phyloP scores from a whole-genome alignment of 164 flowering plant species.

The Cinnamomum micranthum region DNA sequence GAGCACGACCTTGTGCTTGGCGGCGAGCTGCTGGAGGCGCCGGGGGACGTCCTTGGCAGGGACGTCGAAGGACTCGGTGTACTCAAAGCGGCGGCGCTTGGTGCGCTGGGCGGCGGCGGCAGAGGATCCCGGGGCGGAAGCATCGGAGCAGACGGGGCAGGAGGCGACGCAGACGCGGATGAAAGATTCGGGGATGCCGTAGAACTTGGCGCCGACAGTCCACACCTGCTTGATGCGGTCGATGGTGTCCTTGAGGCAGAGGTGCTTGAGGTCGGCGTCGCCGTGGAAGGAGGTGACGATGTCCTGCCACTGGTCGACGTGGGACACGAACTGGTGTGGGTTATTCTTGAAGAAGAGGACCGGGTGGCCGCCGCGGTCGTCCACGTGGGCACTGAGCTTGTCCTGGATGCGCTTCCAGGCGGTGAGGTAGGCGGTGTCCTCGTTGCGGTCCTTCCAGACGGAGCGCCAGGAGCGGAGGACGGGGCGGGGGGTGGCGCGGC shows the following conservation, averaged over 20 bases:
- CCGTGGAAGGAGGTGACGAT: conserved; percentile 72
- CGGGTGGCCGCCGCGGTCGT: conserved; percentile 32
- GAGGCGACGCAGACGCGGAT: conserved; percentile 82
- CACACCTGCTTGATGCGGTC: conserved; percentile 90
- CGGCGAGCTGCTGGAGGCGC: conserved; percentile 76
- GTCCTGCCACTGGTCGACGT: conserved; percentile 83
- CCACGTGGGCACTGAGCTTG: conserved; percentile 63
- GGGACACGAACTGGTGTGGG: conserved; percentile 73
- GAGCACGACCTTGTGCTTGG: conserved; percentile 91
- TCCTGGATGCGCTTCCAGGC: conserved; percentile 99
- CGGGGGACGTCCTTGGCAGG: conserved; percentile 87
- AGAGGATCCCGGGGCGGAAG: conserved; percentile 7
- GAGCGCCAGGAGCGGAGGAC: conserved; percentile 85
- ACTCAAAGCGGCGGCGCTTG: conserved; percentile 85
- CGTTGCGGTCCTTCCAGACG: conserved; percentile 98
- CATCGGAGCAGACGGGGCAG: conserved; percentile 64
- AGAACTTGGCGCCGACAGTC: conserved; percentile 97
- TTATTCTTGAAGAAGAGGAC: conserved; percentile 82
- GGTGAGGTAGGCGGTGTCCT: conserved; percentile 88
- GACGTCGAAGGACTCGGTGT: conserved; percentile 88
- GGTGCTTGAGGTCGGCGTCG: conserved; percentile 70
- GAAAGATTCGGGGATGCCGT: conserved; percentile 91
- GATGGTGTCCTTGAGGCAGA: conserved; percentile 80
- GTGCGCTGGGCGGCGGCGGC: conserved; percentile 32
- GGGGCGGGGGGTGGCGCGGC: conserved; percentile 58